Base-by-base conservation (phyloP, 2,329 filamentous ascomycete species). In the Alternaria brassicae region DNA sequence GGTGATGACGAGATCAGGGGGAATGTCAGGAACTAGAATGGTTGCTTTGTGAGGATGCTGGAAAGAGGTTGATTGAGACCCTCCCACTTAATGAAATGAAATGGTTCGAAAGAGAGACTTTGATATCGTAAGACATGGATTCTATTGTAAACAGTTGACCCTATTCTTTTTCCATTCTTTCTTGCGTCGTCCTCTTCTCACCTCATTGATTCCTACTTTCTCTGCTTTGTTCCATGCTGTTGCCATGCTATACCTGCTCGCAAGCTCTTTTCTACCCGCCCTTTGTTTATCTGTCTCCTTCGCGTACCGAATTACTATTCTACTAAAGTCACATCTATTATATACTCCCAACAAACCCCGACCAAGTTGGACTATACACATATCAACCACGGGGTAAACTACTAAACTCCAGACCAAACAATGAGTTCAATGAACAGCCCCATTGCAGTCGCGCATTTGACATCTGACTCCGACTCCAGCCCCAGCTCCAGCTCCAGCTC, bases 1-100 rank as follows among this genome's bases (percentile, higher is more conserved):
- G 81, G 81, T 8, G 72, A 78, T 44, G 74, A 82, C 66, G 73
- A 77, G 55, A 76, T 81, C 12, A 63, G 75, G 56, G 72, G 66
- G 17, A 81, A 81, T 66, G 68, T 81, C 28, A 70, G 79, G 65
- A 76, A 79, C 23, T 60, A 51, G n/a, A 30, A 12, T 28, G 32
- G 21, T 48, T 28, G 27, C 13, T 41, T 1, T 6, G 19, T 45
- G 42, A 17, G 15, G 5, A 8, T 4, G 42, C 6, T 15, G 42
- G 28, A 32, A 32, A 32, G 17, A 32, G 42, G 42, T 47, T 19
- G n/a, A 32, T 32, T 30, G 10, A 30, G n/a, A 47, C 27, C 42
- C 25, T 30, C 9, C n/a, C 25, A 27, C 10, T 30, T 30, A 47
- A 47, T 32, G 42, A 32, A 45, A 42, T 27, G 7, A 42, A 23